These are phyloP conservation scores for Musa itinerans DNA, from an alignment of 176 grass and related monocot genomes.

Conservation along the genomic window DNA sequence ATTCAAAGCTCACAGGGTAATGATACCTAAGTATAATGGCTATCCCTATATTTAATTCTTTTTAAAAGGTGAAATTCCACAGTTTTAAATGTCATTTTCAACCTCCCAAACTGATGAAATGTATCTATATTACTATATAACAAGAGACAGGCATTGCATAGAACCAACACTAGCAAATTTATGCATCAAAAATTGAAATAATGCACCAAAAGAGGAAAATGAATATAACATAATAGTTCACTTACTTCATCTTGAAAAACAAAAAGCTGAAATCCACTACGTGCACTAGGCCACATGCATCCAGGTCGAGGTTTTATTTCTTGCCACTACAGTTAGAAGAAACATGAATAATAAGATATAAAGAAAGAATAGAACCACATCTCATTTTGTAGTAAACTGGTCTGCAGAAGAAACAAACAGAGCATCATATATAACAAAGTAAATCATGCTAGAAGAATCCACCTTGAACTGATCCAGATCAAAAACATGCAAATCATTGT, in stretches of 20 bases:
- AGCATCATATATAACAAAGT: neutral
- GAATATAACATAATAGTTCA: slow-evolving; percentile 11
- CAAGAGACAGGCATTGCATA: too few species aligned
- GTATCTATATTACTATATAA: too few species aligned
- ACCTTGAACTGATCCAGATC: slow-evolving; percentile 97
- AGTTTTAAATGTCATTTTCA: too few species aligned
- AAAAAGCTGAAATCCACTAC: slow-evolving; percentile 96
- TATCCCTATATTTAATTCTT: too few species aligned
- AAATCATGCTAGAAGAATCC: slow-evolving; percentile 19
- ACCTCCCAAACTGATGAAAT: too few species aligned
- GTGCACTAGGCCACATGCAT: slow-evolving; percentile 85
- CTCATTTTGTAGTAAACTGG: slow-evolving; percentile 5
- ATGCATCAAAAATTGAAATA: neutral
- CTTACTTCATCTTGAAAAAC: slow-evolving; percentile 95
- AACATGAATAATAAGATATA: neutral
- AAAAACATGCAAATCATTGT: slow-evolving; percentile 90
- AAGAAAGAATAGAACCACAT: neutral
- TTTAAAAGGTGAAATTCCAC: too few species aligned
- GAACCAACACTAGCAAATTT: neutral
- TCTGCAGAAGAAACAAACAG: neutral
- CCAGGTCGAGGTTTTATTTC: slow-evolving; percentile 90
- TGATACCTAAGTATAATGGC: too few species aligned
- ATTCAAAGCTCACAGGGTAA: too few species aligned
- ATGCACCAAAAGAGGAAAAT: slow-evolving; percentile 10
- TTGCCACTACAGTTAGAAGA: slow-evolving; percentile 61